These are phyloP conservation scores for Fomitopsis betulina DNA, from an alignment of 1,284 basidiomycete genomes.

Conservation along the genomic window DNA sequence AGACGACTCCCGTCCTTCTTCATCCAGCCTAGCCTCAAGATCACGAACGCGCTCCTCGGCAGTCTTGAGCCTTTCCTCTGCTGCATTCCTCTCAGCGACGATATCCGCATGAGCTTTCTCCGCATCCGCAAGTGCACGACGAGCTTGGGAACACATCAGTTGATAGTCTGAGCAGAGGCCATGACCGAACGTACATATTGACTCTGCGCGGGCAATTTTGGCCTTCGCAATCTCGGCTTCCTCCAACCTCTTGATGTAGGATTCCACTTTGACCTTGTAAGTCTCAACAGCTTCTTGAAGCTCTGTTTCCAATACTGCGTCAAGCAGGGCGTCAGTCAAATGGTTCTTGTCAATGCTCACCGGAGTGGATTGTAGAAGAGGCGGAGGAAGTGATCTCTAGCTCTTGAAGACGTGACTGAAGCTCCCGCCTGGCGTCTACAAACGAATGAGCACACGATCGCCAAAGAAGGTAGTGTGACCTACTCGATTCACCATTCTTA, in stretches of 20 bases:
- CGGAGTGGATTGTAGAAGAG: constrained; percentile 55
- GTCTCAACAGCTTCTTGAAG: constrained; percentile 59
- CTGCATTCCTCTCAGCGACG: constrained; percentile 47
- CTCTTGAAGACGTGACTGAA: constrained; percentile 62
- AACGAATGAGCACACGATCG: background rate
- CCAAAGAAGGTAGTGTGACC: constrained; percentile 11
- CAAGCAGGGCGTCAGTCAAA: background rate
- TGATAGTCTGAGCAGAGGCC: background rate
- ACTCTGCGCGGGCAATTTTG: constrained; percentile 62
- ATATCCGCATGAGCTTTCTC: constrained; percentile 56
- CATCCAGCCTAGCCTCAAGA: constrained; percentile 62
- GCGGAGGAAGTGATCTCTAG: constrained; percentile 59
- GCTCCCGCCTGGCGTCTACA: constrained; percentile 53
- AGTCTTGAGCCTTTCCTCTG: constrained; percentile 45
- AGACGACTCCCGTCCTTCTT: constrained; percentile 64
- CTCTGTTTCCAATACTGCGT: constrained; percentile 32
- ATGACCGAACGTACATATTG: constrained; percentile 40
- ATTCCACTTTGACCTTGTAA: constrained; percentile 60
- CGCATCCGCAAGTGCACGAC: constrained; percentile 56
- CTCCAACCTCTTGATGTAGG: constrained; percentile 61
- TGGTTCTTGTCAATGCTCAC: constrained; percentile 27
- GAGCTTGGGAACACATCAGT: constrained; percentile 36
- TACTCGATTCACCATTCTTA: constrained; percentile 59
- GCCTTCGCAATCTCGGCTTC: constrained; percentile 65
- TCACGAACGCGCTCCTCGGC: constrained; percentile 56